These are phyloP conservation scores for Acer yangbiense DNA, from an alignment of 345 rosid species.

Conservation along the genomic window DNA sequence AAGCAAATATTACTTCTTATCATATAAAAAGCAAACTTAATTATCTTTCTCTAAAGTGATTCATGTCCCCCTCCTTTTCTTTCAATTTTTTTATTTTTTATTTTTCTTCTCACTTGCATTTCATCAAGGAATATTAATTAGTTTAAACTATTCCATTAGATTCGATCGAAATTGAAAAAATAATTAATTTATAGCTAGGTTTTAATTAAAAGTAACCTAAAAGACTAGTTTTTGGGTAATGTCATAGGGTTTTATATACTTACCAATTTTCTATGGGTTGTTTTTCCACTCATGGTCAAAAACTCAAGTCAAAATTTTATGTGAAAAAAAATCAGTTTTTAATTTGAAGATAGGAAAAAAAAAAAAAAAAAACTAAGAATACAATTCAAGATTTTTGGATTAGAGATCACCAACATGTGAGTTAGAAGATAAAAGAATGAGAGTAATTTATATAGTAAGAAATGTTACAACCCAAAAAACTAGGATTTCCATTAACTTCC, in stretches of 20 bases:
- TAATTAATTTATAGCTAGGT: too few relatives aligned
- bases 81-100: not conserved
- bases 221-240: too few relatives aligned
- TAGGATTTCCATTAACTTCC: not conserved
- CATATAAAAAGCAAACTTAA: constrained; percentile 9
- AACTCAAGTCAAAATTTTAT: not conserved
- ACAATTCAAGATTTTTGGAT: not conserved
- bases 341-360: not conserved
- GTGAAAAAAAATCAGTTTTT: too few relatives aligned
- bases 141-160: too few relatives aligned
- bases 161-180: too few relatives aligned
- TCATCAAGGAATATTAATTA: constrained; percentile 25
- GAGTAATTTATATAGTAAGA: not conserved
- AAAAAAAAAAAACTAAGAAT: not conserved
- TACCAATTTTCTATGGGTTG: too few relatives aligned
- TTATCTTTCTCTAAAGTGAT: constrained; percentile 14
- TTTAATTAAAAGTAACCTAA: too few relatives aligned
- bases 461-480: too few relatives aligned
- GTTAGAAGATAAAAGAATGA: not conserved
- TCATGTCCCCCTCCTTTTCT: not conserved
- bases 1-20: not conserved
- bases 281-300: too few relatives aligned
- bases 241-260: too few relatives aligned
- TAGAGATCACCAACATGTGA: not conserved
- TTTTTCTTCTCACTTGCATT: not conserved